Evolutionary conservation across 73 alveolate genomes (phyloP), one percentile per base, ranked within the genome.

Genomic region (Paramecium primaurelia): DNA sequence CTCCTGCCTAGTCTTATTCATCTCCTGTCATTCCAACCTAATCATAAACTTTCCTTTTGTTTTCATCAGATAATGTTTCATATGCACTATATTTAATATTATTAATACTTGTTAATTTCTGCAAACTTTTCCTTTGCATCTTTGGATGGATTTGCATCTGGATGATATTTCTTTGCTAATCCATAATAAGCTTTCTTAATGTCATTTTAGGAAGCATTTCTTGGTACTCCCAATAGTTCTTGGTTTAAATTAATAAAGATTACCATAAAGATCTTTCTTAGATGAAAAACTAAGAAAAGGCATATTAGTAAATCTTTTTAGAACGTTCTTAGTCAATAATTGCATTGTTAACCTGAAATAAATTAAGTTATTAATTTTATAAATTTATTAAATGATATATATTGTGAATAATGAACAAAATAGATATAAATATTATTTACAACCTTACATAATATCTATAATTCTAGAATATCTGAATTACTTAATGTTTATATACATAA

Each of bases 121-220:
- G 97, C 98, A 44, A 98, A 97, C 84, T 96, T 98, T 86, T 95
- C 99, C 92, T 96, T 98, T 1, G 99, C 99, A 60, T 95, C 98
- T 36, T 89, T 60, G 14, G 86, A 77, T 20, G 94, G 94, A 93
- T 96, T 98, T 58, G 94, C 97, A 95, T 97, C 99, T 30, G 99
- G 99, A 77, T 97, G 99, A 84, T 94, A 97, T 88, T 94, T 92
- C 86, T 95, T 95, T 2, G 99, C 98, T 38, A 95, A 92, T 92
- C 94, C 93, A 92, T 96, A 97, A 92, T 97, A 97, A 37, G 97
- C 97, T 93, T 96, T 95, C 88, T 97, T 97, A 40, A 97, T 95
- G 37, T 97, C 99, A 59, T 88, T 95, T 49, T 94, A 92, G 14
- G 98, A 71, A 9, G 99, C 96, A 49, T 93, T 96, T 60, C 94